These are phyloP conservation scores for Alternaria hordeiaustralica DNA, from an alignment of 2,329 filamentous ascomycete species.

Conservation along the genomic window DNA sequence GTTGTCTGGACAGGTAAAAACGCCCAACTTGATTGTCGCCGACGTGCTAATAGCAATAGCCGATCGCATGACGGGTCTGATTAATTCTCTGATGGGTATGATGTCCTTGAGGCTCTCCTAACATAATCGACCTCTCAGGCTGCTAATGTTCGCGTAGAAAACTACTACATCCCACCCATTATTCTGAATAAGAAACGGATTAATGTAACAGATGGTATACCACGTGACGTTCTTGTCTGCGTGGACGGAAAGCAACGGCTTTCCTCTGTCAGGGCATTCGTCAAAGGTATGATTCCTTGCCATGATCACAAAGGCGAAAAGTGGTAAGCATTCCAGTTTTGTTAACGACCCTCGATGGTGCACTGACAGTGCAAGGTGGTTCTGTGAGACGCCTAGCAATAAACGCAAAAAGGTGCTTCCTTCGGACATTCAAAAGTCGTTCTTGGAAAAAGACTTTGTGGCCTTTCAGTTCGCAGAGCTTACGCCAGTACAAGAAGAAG, in stretches of 20 bases:
- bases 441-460: constrained; percentile 51
- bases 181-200: constrained; percentile 52
- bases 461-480: constrained; percentile 54
- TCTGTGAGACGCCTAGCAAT: constrained; percentile 15
- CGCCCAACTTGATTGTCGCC: neutral
- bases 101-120: neutral
- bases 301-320: constrained; percentile 50
- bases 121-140: neutral
- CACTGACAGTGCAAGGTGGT: constrained; percentile 32
- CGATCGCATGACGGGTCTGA: constrained; percentile 44
- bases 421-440: constrained; percentile 44
- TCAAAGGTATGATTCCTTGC: constrained; percentile 54
- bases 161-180: constrained; percentile 56
- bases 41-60: constrained; percentile 17
- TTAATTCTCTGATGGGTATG: constrained; percentile 46
- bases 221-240: constrained; percentile 21
- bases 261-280: constrained; percentile 54
- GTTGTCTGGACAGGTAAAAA: constrained; percentile 52
- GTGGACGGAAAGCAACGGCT: constrained; percentile 55
- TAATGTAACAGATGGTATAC: constrained; percentile 12
- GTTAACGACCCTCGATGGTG: neutral
- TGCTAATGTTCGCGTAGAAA: constrained; percentile 28
- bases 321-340: constrained; percentile 44
- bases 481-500: constrained; percentile 53
- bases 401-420: constrained; percentile 44